phyloP scores from a whole-genome alignment of 495 filamentous ascomycete genomes.

The Ascodesmis nigricans region DNA sequence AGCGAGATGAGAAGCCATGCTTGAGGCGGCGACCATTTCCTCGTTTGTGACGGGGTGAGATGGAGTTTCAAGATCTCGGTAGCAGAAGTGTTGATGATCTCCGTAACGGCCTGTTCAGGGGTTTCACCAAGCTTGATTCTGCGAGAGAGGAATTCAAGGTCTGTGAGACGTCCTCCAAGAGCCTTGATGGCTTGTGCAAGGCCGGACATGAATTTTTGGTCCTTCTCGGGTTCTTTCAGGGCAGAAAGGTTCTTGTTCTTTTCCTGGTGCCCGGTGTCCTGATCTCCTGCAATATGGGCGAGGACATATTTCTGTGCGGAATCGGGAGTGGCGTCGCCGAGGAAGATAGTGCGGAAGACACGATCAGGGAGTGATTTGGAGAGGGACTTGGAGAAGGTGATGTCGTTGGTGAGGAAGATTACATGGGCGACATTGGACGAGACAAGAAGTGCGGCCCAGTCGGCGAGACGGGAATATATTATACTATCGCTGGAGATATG shows the following conservation, averaged over 20 bases:
- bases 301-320: conserved; percentile 80
- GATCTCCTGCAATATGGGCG: conserved; percentile 41
- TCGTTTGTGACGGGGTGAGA: conserved; percentile 27
- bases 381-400: conserved; percentile 70
- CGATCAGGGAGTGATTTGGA: conserved; percentile 44
- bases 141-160: conserved; percentile 78
- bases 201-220: conserved; percentile 24
- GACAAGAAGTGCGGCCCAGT: conserved; percentile 73
- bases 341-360: conserved; percentile 62
- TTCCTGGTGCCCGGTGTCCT: conserved; percentile 24
- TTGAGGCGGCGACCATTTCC: conserved; percentile 57
- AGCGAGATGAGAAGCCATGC: conserved; percentile 72
- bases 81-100: conserved; percentile 71
- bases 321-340: conserved; percentile 68
- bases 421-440: conserved; percentile 85
- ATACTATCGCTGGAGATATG: conserved; percentile 46
- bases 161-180: conserved; percentile 74
- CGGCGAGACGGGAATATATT: conserved; percentile 73
- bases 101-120: conserved; percentile 58
- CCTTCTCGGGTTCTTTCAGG: background rate
- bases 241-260: conserved; percentile 19
- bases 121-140: conserved; percentile 79
- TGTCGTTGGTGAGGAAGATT: conserved; percentile 85
- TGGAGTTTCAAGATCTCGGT: conserved; percentile 89
- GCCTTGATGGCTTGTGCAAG: conserved; percentile 63